phyloP scores from a whole-genome alignment of 1,284 basidiomycete species.

The Naganishia cerealis region DNA sequence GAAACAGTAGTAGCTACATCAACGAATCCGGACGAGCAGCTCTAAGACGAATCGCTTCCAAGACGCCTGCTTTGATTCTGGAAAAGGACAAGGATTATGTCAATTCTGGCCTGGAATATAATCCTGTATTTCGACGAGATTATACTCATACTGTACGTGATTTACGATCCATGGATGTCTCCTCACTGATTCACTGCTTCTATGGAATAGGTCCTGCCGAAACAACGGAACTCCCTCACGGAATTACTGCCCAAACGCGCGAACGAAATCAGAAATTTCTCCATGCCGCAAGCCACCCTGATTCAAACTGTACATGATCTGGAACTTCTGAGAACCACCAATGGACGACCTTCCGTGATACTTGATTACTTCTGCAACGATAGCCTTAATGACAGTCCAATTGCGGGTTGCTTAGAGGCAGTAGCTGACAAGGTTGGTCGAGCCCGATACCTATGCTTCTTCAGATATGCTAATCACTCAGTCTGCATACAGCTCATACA shows the following conservation, averaged over 20 bases:
- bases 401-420: conserved; percentile 72
- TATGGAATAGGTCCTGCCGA: conserved; percentile 62
- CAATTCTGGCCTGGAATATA: conserved; percentile 88
- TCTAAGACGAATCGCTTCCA: conserved; percentile 76
- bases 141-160: conserved; percentile 70
- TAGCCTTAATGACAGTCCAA: conserved; percentile 71
- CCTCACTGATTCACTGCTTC: not conserved
- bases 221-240: conserved; percentile 66
- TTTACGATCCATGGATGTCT: not conserved
- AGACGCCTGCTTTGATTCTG: conserved; percentile 81
- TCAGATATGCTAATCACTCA: not conserved
- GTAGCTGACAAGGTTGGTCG: conserved; percentile 75
- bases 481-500: conserved; percentile 48
- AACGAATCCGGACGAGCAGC: conserved; percentile 75
- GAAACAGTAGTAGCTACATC: conserved; percentile 55
- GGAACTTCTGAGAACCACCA: conserved; percentile 79
- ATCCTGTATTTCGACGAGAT: conserved; percentile 85
- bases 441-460: not conserved
- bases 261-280: conserved; percentile 72
- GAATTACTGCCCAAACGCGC: conserved; percentile 70
- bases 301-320: conserved; percentile 83
- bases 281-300: conserved; percentile 82
- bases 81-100: conserved; percentile 82
- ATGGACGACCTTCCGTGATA: conserved; percentile 77
- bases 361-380: conserved; percentile 87